These are phyloP conservation scores for Uncinocarpus reesii DNA, from an alignment of 2,329 filamentous ascomycete species.

Conservation along the genomic window DNA sequence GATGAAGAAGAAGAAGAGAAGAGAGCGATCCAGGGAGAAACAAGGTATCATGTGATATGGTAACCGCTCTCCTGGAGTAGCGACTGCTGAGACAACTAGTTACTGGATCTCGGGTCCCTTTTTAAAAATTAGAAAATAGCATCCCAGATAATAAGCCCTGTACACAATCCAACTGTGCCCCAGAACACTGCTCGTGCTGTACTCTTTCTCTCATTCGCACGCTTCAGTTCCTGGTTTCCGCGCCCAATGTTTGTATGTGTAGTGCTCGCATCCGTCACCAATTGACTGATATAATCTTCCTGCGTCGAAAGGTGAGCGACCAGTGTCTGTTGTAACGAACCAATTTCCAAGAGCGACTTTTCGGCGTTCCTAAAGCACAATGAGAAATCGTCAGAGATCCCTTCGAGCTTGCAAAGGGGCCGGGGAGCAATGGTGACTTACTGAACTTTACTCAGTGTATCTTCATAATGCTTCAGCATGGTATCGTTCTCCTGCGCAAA, in stretches of 20 bases:
- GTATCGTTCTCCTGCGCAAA: constrained; percentile 89
- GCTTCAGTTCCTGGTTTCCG: constrained; percentile 85
- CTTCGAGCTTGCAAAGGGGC: background rate
- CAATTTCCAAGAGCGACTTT: constrained; percentile 82
- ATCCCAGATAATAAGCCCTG: constrained; percentile 68
- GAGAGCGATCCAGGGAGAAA: too few relatives aligned
- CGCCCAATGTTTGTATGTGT: constrained; percentile 79
- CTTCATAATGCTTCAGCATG: constrained; percentile 88
- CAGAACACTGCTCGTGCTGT: constrained; percentile 70
- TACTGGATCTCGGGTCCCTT: too few relatives aligned
- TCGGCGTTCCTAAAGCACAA: constrained; percentile 59
- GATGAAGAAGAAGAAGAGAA: too few relatives aligned
- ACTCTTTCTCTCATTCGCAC: constrained; percentile 62
- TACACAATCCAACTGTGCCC: constrained; percentile 63
- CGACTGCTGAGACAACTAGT: too few relatives aligned
- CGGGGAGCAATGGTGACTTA: constrained; percentile 40
- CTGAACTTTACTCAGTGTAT: constrained; percentile 88
- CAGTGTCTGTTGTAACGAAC: constrained; percentile 80
- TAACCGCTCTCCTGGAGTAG: too few relatives aligned
- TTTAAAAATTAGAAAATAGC: constrained; percentile 48
- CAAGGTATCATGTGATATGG: too few relatives aligned
- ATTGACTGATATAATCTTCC: constrained; percentile 76
- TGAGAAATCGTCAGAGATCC: background rate
- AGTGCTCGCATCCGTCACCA: constrained; percentile 70
- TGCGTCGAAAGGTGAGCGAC: constrained; percentile 77